Evolutionary conservation across 148 eudicot genomes (phyloP).

Genomic region (Polygonum aviculare): DNA sequence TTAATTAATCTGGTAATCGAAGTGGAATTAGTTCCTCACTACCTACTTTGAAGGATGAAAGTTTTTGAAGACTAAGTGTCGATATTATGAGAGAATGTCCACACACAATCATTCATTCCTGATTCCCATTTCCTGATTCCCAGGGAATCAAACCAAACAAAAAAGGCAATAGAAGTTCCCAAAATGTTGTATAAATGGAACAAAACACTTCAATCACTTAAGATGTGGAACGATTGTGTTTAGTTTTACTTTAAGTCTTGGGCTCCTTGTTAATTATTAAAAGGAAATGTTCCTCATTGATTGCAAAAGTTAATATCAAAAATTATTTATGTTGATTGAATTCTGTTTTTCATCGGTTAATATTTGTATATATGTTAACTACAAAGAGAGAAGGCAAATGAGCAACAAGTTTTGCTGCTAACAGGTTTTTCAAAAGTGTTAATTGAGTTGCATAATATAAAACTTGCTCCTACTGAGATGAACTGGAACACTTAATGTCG

Average conservation of each 20-base stretch:
- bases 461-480: not conserved
- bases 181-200: not conserved
- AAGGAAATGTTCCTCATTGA: not conserved
- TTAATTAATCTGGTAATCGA: not conserved
- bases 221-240: not conserved
- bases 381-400: too few relatives aligned
- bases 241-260: not conserved
- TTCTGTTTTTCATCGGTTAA: too few relatives aligned
- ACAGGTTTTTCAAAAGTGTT: too few relatives aligned
- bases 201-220: not conserved
- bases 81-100: not conserved
- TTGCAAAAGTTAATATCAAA: not conserved
- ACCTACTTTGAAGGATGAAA: not conserved
- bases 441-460: too few relatives aligned
- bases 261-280: not conserved
- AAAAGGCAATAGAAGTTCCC: not conserved
- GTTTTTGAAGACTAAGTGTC: not conserved
- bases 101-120: not conserved
- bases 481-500: not conserved
- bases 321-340: not conserved
- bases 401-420: too few relatives aligned
- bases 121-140: too few relatives aligned
- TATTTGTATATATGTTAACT: too few relatives aligned
- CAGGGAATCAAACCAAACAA: too few relatives aligned
- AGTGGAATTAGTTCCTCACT: not conserved